Percentiles rank a stretch among this genome's conserved stretches.
Evolutionary conservation across 257 asterid species (phyloP).

Genomic region (Knoxia roxburghii): DNA sequence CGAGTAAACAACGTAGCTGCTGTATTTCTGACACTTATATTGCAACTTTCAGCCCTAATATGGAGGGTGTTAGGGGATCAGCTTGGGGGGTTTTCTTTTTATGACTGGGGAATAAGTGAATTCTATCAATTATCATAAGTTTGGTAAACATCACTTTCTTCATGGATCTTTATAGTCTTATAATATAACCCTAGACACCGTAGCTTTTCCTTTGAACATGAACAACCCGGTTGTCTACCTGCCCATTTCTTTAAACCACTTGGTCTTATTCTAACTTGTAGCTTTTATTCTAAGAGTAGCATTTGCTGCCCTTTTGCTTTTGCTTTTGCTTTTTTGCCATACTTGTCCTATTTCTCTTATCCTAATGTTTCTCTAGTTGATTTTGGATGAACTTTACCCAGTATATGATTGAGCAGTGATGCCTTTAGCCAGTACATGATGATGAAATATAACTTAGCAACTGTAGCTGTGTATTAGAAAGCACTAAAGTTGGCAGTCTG

Average conservation of each 20-base stretch:
- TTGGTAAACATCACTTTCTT: slow-evolving; percentile 29
- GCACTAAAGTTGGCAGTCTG: not conserved
- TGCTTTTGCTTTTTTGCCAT: not conserved
- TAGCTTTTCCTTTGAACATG: not conserved
- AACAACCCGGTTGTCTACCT: not conserved
- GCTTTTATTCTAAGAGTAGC: not conserved
- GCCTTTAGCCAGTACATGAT: not conserved
- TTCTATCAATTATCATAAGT: slow-evolving; percentile 5
- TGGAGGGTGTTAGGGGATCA: not conserved
- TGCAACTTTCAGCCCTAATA: too few species aligned
- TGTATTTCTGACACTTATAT: not conserved
- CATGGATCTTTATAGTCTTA: slow-evolving; percentile 5
- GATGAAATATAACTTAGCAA: not conserved
- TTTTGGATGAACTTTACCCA: not conserved
- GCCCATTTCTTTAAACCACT: not conserved
- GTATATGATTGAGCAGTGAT: not conserved
- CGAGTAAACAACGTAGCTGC: not conserved
- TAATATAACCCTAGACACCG: slow-evolving; percentile 5
- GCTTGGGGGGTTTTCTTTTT: not conserved
- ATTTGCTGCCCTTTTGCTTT: not conserved
- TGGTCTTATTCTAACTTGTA: not conserved
- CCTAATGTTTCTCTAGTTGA: not conserved
- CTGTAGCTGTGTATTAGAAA: not conserved
- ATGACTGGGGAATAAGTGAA: not conserved
- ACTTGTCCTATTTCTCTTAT: not conserved